Evolutionary conservation across 768 basidiomycete species (phyloP).

Genomic region (Termitomyces sp.): DNA sequence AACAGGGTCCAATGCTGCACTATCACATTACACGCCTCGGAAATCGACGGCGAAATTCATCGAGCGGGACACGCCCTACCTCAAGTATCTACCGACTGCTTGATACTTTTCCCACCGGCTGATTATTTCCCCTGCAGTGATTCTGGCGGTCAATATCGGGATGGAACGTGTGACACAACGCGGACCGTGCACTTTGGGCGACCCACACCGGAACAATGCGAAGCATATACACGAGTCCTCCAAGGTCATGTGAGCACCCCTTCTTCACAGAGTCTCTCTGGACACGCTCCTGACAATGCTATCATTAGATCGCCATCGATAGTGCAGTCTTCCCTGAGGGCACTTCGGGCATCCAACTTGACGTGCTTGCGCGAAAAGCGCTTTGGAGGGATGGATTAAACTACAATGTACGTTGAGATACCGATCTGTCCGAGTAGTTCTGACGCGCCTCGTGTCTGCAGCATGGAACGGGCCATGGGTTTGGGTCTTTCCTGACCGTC

Average conservation of each 20-base stretch:
- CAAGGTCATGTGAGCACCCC: constrained; percentile 83
- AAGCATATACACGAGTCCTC: constrained; percentile 91
- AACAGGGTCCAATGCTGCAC: constrained; percentile 84
- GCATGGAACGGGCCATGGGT: constrained; percentile 91
- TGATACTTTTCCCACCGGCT: not conserved
- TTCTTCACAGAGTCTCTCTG: constrained; percentile 13
- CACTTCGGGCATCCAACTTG: constrained; percentile 76
- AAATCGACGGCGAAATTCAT: constrained; percentile 68
- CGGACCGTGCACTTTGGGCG: constrained; percentile 83
- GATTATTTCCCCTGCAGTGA: constrained; percentile 47
- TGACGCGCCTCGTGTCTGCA: constrained; percentile 24
- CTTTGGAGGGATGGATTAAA: constrained; percentile 85
- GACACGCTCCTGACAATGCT: constrained; percentile 13
- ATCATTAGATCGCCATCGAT: constrained; percentile 79
- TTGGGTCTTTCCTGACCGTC: constrained; percentile 82
- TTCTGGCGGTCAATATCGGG: constrained; percentile 85
- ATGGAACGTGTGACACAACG: constrained; percentile 87
- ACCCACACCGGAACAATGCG: constrained; percentile 80
- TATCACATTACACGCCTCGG: constrained; percentile 89
- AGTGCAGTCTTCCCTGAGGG: constrained; percentile 87
- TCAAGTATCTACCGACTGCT: constrained; percentile 52
- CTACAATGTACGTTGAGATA: constrained; percentile 52
- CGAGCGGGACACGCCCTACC: constrained; percentile 74
- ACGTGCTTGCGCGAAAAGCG: constrained; percentile 85
- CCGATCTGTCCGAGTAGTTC: not conserved